Conservation (phyloP, 1,139 yeast genomes). For the Dujonia santamariae region DNA sequence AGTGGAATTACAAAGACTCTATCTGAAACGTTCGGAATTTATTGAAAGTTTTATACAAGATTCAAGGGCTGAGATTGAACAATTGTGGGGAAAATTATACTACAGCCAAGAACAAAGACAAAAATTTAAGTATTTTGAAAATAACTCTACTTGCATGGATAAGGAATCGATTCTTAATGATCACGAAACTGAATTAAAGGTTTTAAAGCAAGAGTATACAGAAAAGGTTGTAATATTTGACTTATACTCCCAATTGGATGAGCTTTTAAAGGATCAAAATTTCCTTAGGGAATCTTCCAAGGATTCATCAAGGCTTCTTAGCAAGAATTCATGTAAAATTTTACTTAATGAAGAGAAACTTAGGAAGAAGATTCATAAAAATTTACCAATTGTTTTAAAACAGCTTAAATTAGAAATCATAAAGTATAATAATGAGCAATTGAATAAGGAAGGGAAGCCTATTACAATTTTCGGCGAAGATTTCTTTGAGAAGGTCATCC, state of each 20-base stretch:
- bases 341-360: conserved; percentile 76
- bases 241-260: conserved; percentile 52
- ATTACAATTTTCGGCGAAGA: conserved; percentile 46
- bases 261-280: conserved; percentile 56
- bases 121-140: conserved; percentile 31
- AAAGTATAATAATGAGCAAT: conserved; percentile 40
- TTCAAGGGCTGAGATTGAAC: conserved; percentile 54
- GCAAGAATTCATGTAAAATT: conserved; percentile 77
- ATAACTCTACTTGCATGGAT: conserved; percentile 22
- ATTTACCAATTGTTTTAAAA: conserved; percentile 61
- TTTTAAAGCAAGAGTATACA: conserved; percentile 49
- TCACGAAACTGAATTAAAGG: conserved; percentile 62
- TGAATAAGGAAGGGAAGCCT: conserved; percentile 30
- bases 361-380: conserved; percentile 62
- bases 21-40: conserved; percentile 56
- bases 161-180: conserved; percentile 53
- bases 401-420: conserved; percentile 47
- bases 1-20: conserved; percentile 55
- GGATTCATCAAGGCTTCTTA: conserved; percentile 75
- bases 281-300: conserved; percentile 67
- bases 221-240: conserved; percentile 54
- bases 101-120: conserved; percentile 47
- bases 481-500: conserved; percentile 39
- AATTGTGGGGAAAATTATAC: conserved; percentile 61
- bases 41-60: conserved; percentile 67